phyloP scores from a whole-genome alignment of 1,139 yeast genomes.

The Candida glucosophila region DNA sequence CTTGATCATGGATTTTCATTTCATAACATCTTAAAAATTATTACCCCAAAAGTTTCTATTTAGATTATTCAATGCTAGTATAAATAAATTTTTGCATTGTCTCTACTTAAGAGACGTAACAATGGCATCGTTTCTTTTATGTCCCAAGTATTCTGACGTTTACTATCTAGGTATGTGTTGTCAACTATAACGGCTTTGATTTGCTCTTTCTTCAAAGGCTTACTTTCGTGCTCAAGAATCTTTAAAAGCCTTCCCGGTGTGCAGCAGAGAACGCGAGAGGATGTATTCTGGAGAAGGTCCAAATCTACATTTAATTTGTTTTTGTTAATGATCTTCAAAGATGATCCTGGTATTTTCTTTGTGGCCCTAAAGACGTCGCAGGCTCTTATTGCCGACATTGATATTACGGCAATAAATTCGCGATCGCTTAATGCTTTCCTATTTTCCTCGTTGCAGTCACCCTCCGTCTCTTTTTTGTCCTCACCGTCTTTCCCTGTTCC shows the following conservation, averaged over 20 bases:
- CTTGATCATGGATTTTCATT: conserved; percentile 3
- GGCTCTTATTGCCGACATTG: conserved; percentile 65
- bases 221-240: conserved; percentile 34
- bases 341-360: conserved; percentile 43
- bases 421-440: no score
- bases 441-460: no score
- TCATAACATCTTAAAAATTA: background rate
- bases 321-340: conserved; percentile 59
- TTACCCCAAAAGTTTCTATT: no score
- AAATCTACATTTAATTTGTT: conserved; percentile 56
- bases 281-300: conserved; percentile 39
- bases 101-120: conserved; percentile 30
- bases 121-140: conserved; percentile 36
- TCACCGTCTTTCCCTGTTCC: conserved; percentile 5
- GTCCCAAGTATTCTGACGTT: conserved; percentile 60
- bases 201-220: conserved; percentile 34
- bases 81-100: conserved; percentile 41
- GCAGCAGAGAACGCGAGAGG: conserved; percentile 48
- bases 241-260: conserved; percentile 58
- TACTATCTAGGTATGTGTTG: conserved; percentile 53
- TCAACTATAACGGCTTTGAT: conserved; percentile 55
- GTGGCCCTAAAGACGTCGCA: conserved; percentile 65
- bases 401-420: conserved; percentile 46
- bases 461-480: conserved; percentile 5
- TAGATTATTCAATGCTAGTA: no score